Evolutionary conservation across 106 monocot genomes (phyloP).

Genomic region (Acorus gramineus): DNA sequence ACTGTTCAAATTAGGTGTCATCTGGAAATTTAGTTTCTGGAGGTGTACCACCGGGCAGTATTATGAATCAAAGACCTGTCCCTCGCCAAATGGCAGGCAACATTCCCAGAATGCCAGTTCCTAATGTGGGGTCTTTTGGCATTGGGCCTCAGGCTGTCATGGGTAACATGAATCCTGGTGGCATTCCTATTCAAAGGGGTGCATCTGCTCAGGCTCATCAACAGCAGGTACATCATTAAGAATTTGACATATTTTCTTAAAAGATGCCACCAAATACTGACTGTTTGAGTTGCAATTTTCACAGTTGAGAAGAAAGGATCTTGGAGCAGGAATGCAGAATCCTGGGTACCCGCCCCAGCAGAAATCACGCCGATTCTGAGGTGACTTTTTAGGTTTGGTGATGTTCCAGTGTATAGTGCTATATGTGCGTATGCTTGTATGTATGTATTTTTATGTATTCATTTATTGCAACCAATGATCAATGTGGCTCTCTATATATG

Average conservation of each 20-base stretch:
- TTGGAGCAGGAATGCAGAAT: conserved; percentile 80
- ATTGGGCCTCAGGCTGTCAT: conserved; percentile 66
- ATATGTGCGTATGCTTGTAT: too few relatives aligned
- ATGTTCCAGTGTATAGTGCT: too few relatives aligned
- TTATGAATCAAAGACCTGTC: conserved; percentile 40
- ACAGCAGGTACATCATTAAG: conserved; percentile 41
- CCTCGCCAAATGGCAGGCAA: conserved; percentile 57
- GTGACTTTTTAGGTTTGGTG: conserved; percentile 7
- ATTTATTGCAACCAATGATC: too few relatives aligned
- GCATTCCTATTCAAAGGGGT: conserved; percentile 64
- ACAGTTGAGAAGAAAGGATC: conserved; percentile 89
- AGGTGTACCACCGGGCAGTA: conserved; percentile 23
- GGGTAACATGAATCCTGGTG: conserved; percentile 48
- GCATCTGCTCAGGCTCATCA: conserved; percentile 49
- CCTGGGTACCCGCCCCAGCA: conserved; percentile 77
- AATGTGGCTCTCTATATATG: too few relatives aligned
- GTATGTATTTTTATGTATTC: too few relatives aligned
- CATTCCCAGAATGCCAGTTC: conserved; percentile 57
- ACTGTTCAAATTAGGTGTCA: conserved; percentile 20
- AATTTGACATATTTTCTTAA: neutral
- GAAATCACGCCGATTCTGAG: conserved; percentile 70
- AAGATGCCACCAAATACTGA: neutral
- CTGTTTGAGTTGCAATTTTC: conserved; percentile 5
- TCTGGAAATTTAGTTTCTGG: conserved; percentile 52
- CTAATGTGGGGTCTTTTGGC: conserved; percentile 48